Evolutionary conservation across 306 rosid species (phyloP), one percentile per base, ranked within the genome.

Genomic region (Begonia fuchsioides): DNA sequence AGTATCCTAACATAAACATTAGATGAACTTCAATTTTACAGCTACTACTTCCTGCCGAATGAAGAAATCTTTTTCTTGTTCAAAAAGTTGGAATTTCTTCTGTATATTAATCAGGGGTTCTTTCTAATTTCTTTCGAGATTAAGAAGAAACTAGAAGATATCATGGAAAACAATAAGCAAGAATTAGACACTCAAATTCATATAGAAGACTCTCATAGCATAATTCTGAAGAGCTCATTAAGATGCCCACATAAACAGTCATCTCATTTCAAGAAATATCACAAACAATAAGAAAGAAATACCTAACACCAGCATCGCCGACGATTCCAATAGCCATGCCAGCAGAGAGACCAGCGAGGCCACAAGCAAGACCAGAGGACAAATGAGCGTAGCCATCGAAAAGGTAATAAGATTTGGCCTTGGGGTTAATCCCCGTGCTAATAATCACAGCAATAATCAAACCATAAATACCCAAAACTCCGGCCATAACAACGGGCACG

Each of bases 221-320:
- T 26, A 4, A 26, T 26, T 26, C 8, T 26, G 35, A 26, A 26
- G 7, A 26, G 35, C 35, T 26, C 35, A 13, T 16, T 15, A 53
- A 17, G 15, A 53, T 39, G 9, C 48, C 40, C 12, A 12, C 39
- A 41, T 26, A 6, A 26, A 26, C 35, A 26, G 35, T 26, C 8
- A 26, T 6, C 2, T 3, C 35, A 26, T 26, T 26, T 5, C 1
- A 26, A 26, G 35, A 26, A 26, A 26, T 26, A 6, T 26, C 35
- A 26, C 35, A 26, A 41, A 41, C 45, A 41, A 41, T n/a, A 41
- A 3, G 45, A 41, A 13, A 3, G 35, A 8, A 0, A 15, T 64
- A 76, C 82, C 82, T 76, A 49, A 76, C 82, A 60, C 82, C 82
- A 6, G 82, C 82, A 55, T 76, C 82, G 54, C 82, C 82, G 41